These are phyloP conservation scores for Auricularia heimuer DNA, from an alignment of 768 basidiomycete genomes.

Conservation along the genomic window DNA sequence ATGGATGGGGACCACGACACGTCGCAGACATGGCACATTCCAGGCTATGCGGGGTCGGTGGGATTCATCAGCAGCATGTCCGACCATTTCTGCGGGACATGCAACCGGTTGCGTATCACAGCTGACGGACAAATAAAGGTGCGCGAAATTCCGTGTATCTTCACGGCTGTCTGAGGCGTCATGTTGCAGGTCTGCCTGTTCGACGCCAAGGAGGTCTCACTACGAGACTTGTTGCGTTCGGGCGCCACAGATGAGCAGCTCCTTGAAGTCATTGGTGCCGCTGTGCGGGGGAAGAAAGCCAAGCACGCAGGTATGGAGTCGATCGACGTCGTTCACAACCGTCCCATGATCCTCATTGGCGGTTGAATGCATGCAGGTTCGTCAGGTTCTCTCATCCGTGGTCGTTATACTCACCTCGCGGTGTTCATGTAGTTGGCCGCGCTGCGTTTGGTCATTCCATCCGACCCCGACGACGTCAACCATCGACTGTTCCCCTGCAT, in stretches of 20 bases:
- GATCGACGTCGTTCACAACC: conserved; percentile 65
- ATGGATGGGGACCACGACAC: conserved; percentile 69
- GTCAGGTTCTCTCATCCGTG: not conserved
- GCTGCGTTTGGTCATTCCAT: too few species aligned
- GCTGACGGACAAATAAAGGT: conserved; percentile 88
- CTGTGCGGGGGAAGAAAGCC: conserved; percentile 62
- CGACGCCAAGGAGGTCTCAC: conserved; percentile 72
- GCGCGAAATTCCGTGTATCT: not conserved
- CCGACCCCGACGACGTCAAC: too few species aligned
- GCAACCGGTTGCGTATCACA: conserved; percentile 77
- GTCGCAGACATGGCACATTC: conserved; percentile 69
- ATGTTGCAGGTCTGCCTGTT: conserved; percentile 71
- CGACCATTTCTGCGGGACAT: conserved; percentile 81
- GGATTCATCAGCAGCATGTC: conserved; percentile 95
- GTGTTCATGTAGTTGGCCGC: too few species aligned
- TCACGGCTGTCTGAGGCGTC: not conserved
- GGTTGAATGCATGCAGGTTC: conserved; percentile 51
- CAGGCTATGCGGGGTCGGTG: conserved; percentile 56
- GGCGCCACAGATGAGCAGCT: conserved; percentile 58
- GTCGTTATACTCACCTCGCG: not conserved
- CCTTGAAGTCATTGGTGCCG: conserved; percentile 48
- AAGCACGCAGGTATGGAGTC: conserved; percentile 80
- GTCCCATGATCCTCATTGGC: conserved; percentile 89
- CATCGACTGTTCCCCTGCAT: too few species aligned
- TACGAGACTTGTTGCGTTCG: conserved; percentile 61